Evolutionary conservation across 2,329 filamentous ascomycete species (phyloP).

Genomic region (Pyricularia pennisetigena): DNA sequence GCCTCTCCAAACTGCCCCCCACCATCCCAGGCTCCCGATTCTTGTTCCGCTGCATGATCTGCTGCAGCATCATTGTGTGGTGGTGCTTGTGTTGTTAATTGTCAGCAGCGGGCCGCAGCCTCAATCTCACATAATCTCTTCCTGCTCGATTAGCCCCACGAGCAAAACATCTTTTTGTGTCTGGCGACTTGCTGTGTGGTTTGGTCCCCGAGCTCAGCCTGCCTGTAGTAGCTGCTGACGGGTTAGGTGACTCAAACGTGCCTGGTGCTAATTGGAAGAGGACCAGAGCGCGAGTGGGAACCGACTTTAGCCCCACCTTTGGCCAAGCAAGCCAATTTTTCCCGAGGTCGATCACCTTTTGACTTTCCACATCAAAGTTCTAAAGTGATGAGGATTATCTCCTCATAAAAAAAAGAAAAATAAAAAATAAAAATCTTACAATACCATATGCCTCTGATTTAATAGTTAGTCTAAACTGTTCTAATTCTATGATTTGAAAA

Average conservation of each 20-base stretch:
- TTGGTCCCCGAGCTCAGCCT: not conserved
- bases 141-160: not conserved
- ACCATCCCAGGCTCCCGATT: not conserved
- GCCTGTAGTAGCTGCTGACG: not conserved
- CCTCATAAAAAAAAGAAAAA: too few species aligned
- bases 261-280: not conserved
- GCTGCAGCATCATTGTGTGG: too few species aligned
- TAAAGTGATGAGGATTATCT: too few species aligned
- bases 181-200: too few species aligned
- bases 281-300: not conserved
- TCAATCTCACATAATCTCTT: not conserved
- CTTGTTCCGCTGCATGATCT: not conserved
- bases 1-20: not conserved
- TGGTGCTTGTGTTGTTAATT: too few species aligned
- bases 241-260: not conserved
- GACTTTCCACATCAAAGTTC: too few species aligned
- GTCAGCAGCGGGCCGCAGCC: not conserved
- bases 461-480: too few species aligned
- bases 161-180: not conserved
- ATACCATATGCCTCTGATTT: too few species aligned
- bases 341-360: too few species aligned
- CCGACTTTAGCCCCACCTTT: not conserved
- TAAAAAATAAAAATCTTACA: too few species aligned
- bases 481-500: not conserved
- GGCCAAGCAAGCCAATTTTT: too few species aligned